Evolutionary conservation across 352 stramenopile genomes (phyloP).

Genomic region (Phytophthora boehmeriae): DNA sequence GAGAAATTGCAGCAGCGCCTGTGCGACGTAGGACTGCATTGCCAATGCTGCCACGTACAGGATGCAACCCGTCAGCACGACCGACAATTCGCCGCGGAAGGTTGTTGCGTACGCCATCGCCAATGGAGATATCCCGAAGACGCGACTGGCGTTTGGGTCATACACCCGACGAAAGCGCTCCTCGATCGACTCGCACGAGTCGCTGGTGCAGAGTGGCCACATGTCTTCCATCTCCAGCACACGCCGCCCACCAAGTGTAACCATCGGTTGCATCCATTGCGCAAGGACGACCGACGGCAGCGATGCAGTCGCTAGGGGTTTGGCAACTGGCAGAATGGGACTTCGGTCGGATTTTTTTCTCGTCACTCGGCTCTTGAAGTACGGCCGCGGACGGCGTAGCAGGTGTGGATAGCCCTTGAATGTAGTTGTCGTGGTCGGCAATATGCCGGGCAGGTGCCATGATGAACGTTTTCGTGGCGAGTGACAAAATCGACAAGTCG

Average conservation of each 20-base stretch:
- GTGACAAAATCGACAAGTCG: conserved; percentile 7
- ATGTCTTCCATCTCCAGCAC: conserved; percentile 37
- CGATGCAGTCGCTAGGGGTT: conserved; percentile 45
- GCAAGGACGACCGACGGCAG: conserved; percentile 29
- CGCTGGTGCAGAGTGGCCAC: conserved; percentile 30
- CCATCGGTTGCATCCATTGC: conserved; percentile 43
- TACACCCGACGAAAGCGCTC: conserved; percentile 27
- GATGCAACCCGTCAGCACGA: conserved; percentile 20
- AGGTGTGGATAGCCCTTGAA: no score
- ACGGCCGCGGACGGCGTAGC: no score
- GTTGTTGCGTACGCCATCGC: conserved; percentile 20
- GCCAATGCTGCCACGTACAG: conserved; percentile 35
- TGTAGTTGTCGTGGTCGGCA: no score
- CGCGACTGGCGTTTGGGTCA: conserved; percentile 5
- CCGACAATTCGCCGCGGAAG: conserved; percentile 19
- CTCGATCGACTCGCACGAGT: conserved; percentile 32
- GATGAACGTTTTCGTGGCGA: no score
- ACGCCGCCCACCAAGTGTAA: conserved; percentile 29
- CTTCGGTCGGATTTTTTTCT: no score
- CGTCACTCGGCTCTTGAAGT: no score
- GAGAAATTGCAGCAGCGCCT: conserved; percentile 37
- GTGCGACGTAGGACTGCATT: conserved; percentile 33
- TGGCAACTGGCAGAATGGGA: conserved; percentile 18
- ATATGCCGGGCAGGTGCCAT: no score
- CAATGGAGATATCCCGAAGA: conserved; percentile 22